Evolutionary conservation across 2,329 filamentous ascomycete genomes (phyloP), one percentile per base, ranked within the genome.

Genomic region (Akanthomyces lecanii): DNA sequence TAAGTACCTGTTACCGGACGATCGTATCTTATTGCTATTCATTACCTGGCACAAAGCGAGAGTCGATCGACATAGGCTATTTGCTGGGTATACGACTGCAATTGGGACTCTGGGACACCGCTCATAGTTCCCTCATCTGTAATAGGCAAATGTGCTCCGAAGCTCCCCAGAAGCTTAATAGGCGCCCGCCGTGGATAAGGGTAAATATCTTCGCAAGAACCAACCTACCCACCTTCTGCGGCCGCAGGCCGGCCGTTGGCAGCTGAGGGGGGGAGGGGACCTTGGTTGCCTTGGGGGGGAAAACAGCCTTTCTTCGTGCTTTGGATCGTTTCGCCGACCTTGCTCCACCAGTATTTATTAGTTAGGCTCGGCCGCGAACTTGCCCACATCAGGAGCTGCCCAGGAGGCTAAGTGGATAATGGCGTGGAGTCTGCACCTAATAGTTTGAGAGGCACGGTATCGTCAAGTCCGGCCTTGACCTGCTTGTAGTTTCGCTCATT

Each of bases 1-100:
- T 36, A 60, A 60, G 57, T 60, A 60, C 57, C 57, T 51, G 36
- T 5, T 23, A 28, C 16, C 42, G 18, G 57, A 12, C 57, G 47
- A 60, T 52, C 57, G 36, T 18, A 10, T 38, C 33, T 33, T 36
- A 48, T 44, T 30, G 47, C 36, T 44, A 7, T n/a, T 21, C 14
- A 33, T 33, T n/a, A 25, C 28, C 16, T 50, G n/a, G 45, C 14
- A 42, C 21, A 11, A 18, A 18, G 38, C 1, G 21, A 58, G 4
- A 18, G 36, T 21, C 25, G 56, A 59, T 33, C 45, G 44, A 42
- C 23, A 33, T n/a, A 47, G 28, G 25, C 25, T 51, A 8, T 51
- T 33, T 36, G 4, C 48, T 30, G 48, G 21, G 33, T 36, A 33
- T 3, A 11, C 48, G 48, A 5, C 4, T 16, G 33, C 8, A 36